These are phyloP conservation scores for Ashbya aceris DNA, from an alignment of 1,139 yeast genomes.

Conservation along the genomic window DNA sequence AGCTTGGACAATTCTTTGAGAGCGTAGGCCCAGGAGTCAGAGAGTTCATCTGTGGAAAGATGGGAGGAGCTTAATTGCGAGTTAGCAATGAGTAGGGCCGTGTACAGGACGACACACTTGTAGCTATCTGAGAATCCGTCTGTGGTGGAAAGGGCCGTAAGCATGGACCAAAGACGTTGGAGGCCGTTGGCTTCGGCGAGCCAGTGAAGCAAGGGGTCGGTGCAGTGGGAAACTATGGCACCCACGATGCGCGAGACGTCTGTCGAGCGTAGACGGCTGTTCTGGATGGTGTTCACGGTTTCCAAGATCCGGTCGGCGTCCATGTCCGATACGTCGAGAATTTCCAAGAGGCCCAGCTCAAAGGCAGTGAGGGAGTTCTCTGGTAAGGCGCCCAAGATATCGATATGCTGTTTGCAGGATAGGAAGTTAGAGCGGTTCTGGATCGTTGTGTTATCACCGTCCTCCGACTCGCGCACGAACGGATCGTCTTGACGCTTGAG, in stretches of 20 bases:
- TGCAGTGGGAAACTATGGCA: not conserved
- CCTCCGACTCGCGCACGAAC: not conserved
- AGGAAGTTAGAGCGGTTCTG: not conserved
- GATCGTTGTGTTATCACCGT: not conserved
- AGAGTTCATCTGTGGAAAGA: not conserved
- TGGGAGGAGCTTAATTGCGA: constrained; percentile 8
- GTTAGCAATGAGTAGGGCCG: constrained; percentile 14
- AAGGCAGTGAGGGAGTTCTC: not conserved
- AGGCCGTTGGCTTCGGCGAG: not conserved
- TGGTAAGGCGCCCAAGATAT: not conserved
- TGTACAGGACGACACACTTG: constrained; percentile 19
- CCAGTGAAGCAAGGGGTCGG: constrained; percentile 1
- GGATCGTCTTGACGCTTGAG: constrained; percentile 1
- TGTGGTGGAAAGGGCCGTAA: not conserved
- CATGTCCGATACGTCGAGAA: not conserved
- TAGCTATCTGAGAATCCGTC: constrained; percentile 7
- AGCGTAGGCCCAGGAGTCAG: constrained; percentile 17
- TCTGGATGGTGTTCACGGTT: constrained; percentile 1
- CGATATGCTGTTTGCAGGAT: constrained; percentile 1
- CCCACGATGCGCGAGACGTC: constrained; percentile 3
- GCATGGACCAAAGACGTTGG: not conserved
- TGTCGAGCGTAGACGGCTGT: not conserved
- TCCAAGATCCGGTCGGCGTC: not conserved
- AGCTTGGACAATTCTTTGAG: constrained; percentile 16
- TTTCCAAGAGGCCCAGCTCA: constrained; percentile 1